Base-by-base conservation (phyloP, 306 rosid genomes). In the Vigna hirtella region DNA sequence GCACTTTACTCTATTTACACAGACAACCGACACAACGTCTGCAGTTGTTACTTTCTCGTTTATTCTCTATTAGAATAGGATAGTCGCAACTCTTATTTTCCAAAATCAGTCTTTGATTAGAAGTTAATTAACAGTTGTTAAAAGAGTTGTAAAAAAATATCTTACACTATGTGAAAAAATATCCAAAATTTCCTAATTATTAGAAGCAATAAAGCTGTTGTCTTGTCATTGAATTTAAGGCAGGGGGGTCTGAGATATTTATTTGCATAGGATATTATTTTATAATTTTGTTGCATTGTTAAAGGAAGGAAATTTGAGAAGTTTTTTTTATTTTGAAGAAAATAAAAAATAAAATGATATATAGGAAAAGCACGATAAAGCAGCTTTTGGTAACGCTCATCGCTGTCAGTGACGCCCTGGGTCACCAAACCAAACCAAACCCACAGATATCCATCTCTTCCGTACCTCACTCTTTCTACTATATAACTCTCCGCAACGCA, bases 401-500 rank as follows among this genome's bases (percentile, higher is more conserved):
- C 15, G 49, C 64, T 71, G 8, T 71, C 50, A 32, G 32, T 4
- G n/a, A 71, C 18, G 49, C 4, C 7, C 15, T 42, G 10, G 13
- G 13, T 13, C 26, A 40, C 14, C 65, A 50, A 49, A 51, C 17
- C 18, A 28, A 62, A 40, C 13, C 28, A 48, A 49, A 51, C 13
- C 18, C 45, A 34, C 38, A 34, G 38, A 34, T 34, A 34, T 5
- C 38, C 1, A 34, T 34, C 6, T 34, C 38, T 34, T 73, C 91
- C 89, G 91, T 89, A 89, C 91, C 68, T 26, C 66, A 22, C 36
- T 57, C 36, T 4, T 8, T 4, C 6, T 16, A 11, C 62, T 20
- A 40, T 66, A 66, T 36, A 36, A 6, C 42, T 36, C 22, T 5
- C 24, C 1, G 26, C 18, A 1, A 4, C 24, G 0, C 18, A 6